Evolutionary conservation across 2,329 filamentous ascomycete genomes (phyloP), one percentile per base, ranked within the genome.

Genomic region (Clonostachys chloroleuca): DNA sequence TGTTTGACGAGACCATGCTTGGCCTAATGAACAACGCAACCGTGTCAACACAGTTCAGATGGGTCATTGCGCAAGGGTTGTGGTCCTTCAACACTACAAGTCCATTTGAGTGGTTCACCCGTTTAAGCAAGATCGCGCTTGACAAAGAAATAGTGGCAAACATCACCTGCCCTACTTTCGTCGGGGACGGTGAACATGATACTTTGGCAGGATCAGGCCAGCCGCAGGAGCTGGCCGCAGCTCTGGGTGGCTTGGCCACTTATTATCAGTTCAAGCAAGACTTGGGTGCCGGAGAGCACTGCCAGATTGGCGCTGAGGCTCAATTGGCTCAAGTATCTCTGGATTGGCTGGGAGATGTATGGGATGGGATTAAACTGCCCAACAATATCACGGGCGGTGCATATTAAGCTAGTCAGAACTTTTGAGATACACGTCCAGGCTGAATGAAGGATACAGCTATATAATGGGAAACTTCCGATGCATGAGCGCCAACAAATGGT

Each of bases 81-180:
- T 61, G 58, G 59, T 46, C 54, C 2, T 62, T 59, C 49, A 57
- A 60, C 41, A 52, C 49, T 3, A 44, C 45, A 16, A 59, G 56
- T 5, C 49, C 57, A 5, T 56, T 50, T 30, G 52, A 58, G 4
- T 59, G 52, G 42, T 49, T 54, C n/a, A 50, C 49, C 13, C 7
- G 49, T 12, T 34, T 45, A 1, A 49, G 52, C 9, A 33, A 49
- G 8, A 57, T 53, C 49, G 54, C 41, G 2, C 34, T 59, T 12
- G 48, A 54, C 5, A 42, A 47, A 0, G 51, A 30, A 30, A 30
- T 56, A 0, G 45, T 50, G 6, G 46, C 53, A 14, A 49, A 54
- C 13, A 56, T 62, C n/a, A 51, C 47, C 13, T 49, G 52, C 3
- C 65, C 63, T 5, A 48, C 59, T 9, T 47, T 54, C 35, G 44